Base-by-base conservation (phyloP, 805 yeast genomes). In the Priceomyces medius region DNA sequence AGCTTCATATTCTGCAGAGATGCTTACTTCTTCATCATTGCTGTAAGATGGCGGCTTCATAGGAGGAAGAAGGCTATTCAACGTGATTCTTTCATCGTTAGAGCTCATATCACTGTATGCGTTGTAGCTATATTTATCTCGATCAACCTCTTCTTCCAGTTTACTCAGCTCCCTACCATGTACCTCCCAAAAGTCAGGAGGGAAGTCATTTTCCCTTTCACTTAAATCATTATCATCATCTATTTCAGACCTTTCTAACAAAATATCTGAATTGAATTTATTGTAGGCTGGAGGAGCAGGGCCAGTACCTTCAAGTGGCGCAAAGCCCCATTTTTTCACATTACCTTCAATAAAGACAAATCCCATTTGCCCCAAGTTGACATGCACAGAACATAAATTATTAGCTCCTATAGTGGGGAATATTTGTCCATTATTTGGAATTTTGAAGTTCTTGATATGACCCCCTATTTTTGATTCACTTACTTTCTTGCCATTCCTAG, bases 211-310 rank as follows among this genome's bases (percentile, higher is more conserved):
- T n/a, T 62, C 73, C 35, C 74, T 47, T 16, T 66, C 73, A 35
- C 61, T 53, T 8, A 66, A 43, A 41, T 79, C 83, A 41, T 59
- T 61, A 31, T 73, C 77, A 9, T 74, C 77, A 49, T 71, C 82
- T 19, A 73, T 59, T 52, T 76, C 82, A 18, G 79, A 73, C 36
- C 83, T 64, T 54, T 85, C 96, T 20, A 91, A 64, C 40, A 91
- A 62, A 3, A 89, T 80, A 58, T 90, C 96, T 35, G 81, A 81
- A 34, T 79, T 80, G 54, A 82, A 89, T 43, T 82, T 79, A 37
- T 87, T 86, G 63, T 91, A 91, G 7, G 93, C 83, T 1, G 99
- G 99, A 2, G 98, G 96, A 4, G 98, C 95, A 3, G 95, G 84
- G 44, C 89, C 84, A 37, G 75, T 77, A 1, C 98, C 99, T 50